These are phyloP conservation scores for Spinacia oleracea DNA, from an alignment of 179 eudicot species.

Conservation along the genomic window DNA sequence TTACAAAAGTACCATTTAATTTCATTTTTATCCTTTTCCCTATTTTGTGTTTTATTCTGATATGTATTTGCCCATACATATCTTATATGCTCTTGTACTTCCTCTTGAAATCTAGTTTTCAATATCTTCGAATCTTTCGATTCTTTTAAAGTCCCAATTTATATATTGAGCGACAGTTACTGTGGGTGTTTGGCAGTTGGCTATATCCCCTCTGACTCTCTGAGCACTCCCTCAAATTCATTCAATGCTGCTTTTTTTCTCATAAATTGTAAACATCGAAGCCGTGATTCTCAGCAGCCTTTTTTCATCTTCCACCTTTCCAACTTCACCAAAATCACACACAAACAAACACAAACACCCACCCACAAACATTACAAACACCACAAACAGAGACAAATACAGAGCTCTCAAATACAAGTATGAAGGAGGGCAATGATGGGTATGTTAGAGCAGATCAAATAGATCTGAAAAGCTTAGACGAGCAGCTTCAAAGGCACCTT, in stretches of 20 bases:
- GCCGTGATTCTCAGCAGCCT: constrained; percentile 3
- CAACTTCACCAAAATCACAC: not conserved
- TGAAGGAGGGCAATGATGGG: constrained; percentile 35
- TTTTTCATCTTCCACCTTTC: not conserved
- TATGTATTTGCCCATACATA: too few species aligned
- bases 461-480: constrained; percentile 41
- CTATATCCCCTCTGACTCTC: not conserved
- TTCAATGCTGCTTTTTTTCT: not conserved
- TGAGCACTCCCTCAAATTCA: too few species aligned
- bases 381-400: too few species aligned
- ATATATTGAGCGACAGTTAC: too few species aligned
- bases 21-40: too few species aligned
- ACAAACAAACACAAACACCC: not conserved
- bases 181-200: not conserved
- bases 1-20: too few species aligned
- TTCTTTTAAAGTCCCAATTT: too few species aligned
- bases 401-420: constrained; percentile 12
- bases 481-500: constrained; percentile 36
- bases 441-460: constrained; percentile 43
- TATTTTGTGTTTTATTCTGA: too few species aligned
- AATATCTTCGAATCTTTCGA: too few species aligned
- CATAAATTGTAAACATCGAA: not conserved
- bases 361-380: not conserved
- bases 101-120: too few species aligned
- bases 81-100: too few species aligned